Evolutionary conservation across 129 eudicot genomes (phyloP).

Genomic region (Solidago caesia): DNA sequence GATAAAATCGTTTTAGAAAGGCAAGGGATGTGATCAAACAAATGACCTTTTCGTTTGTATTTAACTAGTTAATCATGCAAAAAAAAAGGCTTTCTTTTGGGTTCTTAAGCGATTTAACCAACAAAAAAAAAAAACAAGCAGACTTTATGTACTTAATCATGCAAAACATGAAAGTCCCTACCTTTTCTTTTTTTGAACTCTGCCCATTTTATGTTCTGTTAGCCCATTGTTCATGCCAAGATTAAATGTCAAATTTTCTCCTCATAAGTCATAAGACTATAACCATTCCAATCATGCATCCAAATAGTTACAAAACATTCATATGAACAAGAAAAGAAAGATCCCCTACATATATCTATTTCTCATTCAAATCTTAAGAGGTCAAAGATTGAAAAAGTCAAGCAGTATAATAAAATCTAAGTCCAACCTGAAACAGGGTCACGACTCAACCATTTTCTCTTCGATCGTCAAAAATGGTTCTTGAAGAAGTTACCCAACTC

Average conservation of each 20-base stretch:
- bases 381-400: slow-evolving; percentile 24
- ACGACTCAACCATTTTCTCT: slow-evolving; percentile 10
- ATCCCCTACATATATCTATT: slow-evolving; percentile 29
- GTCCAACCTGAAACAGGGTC: slow-evolving; percentile 21
- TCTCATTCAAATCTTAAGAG: slow-evolving; percentile 31
- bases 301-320: slow-evolving; percentile 26
- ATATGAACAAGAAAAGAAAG: slow-evolving; percentile 32
- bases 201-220: slow-evolving; percentile 14
- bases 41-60: neutral
- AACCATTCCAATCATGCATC: slow-evolving; percentile 25
- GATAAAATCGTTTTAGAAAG: no score
- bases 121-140: no score
- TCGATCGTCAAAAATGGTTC: slow-evolving; percentile 9
- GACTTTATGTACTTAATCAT: neutral
- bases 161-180: neutral
- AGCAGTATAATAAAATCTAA: slow-evolving; percentile 25
- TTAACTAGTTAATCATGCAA: neutral
- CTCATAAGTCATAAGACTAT: slow-evolving; percentile 4
- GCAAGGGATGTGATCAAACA: no score
- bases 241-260: slow-evolving; percentile 12
- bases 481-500: slow-evolving; percentile 24
- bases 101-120: no score
- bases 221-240: slow-evolving; percentile 6
- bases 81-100: neutral
- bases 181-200: neutral